Base-by-base conservation (phyloP, 164 flowering plant genomes). In the Vitis cinerea region DNA sequence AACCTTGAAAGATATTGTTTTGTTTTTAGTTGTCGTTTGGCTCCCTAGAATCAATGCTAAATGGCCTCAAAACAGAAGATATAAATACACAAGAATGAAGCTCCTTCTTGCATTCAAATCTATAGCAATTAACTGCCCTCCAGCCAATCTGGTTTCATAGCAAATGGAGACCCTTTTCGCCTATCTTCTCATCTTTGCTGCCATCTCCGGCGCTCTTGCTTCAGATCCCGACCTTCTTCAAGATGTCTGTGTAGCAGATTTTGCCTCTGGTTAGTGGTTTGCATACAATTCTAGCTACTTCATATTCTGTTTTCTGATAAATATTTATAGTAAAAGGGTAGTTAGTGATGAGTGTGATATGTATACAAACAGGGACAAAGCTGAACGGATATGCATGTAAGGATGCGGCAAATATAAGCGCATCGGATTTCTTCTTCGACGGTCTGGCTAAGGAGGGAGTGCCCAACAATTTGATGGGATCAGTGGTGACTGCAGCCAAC, bases 331-430 rank as follows among this genome's bases (percentile, higher is more conserved):
- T 37, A 37, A 37, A 37, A 4, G 44, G 44, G 27, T 23, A 37
- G 44, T 23, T 23, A 37, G 44, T 37, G 44, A 37, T 37, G 44
- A 37, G 44, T 37, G 44, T 37, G 44, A 37, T 3, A 6, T 37
- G 44, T 37, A 37, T 37, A 0, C 15, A 52, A 27, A 44, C 56
- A 77, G 79, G 76, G 29, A 48, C 61, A 7, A 77, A 68, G 61
- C 67, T 77, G 55, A 77, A 77, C 53, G 79, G 79, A 16, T 77
- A 72, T 50, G 53, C 69, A 13, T 77, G 79, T 70, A 77, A 77
- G 63, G 31, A 47, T 9, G 63, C 57, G 17, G 65, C 75, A 23
- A 77, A 72, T 15, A 49, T 72, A 1, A 72, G 67, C 8, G 79
- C 68, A 15, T 70, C 56, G 4, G 79, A 77, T 61, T 77, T 77